Conservation (phyloP, 306 rosid species). For the Casuarina equisetifolia region DNA sequence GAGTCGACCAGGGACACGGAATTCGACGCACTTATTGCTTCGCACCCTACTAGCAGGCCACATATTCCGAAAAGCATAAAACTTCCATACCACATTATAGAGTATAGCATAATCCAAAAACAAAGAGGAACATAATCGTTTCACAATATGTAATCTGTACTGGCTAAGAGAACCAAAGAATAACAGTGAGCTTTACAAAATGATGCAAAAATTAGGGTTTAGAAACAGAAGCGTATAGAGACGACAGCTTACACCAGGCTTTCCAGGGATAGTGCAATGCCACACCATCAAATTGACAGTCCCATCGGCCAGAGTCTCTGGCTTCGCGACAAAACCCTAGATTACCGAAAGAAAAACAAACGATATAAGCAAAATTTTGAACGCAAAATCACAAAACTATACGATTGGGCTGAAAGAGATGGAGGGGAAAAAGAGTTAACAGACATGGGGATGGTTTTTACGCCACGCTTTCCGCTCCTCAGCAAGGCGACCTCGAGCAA, state of each 20-base stretch:
- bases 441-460: conserved; percentile 91
- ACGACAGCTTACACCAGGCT: conserved; percentile 59
- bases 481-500: conserved; percentile 91
- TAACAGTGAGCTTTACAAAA: neutral
- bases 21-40: too few species aligned
- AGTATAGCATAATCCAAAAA: neutral
- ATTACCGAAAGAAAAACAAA: neutral
- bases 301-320: conserved; percentile 76
- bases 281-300: conserved; percentile 90
- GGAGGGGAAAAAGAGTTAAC: conserved; percentile 20
- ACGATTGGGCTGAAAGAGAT: neutral
- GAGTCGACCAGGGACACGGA: too few species aligned
- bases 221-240: neutral
- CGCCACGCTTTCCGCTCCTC: conserved; percentile 97
- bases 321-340: conserved; percentile 97
- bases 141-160: neutral
- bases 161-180: neutral
- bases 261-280: conserved; percentile 97
- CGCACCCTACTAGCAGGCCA: too few species aligned
- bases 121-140: neutral
- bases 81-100: too few species aligned
- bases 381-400: neutral
- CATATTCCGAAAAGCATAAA: too few species aligned
- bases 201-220: neutral
- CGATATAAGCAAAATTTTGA: neutral